These are phyloP conservation scores for Protomyces macrosporus DNA, from an alignment of 1,139 yeast genomes.

Conservation along the genomic window DNA sequence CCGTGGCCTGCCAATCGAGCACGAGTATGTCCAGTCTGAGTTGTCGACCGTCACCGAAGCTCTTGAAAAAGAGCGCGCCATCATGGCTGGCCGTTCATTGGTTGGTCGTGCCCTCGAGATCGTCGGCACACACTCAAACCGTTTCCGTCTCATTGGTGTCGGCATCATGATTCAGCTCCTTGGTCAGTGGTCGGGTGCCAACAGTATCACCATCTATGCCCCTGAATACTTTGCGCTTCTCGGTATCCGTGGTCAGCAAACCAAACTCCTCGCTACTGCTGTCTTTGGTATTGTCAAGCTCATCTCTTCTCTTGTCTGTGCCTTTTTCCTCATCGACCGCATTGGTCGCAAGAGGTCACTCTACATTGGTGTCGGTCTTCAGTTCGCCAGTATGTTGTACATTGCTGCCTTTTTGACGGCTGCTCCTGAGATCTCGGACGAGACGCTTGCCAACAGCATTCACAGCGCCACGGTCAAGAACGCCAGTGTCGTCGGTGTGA, in stretches of 20 bases:
- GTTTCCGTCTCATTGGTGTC: constrained; percentile 46
- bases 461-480: constrained; percentile 7
- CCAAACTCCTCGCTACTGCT: constrained; percentile 50
- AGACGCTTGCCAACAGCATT: not conserved
- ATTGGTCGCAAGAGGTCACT: constrained; percentile 49
- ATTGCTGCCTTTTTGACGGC: constrained; percentile 48
- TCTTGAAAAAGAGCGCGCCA: constrained; percentile 20
- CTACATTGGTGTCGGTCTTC: constrained; percentile 42
- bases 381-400: constrained; percentile 38
- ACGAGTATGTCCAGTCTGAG: constrained; percentile 33
- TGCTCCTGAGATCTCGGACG: constrained; percentile 39
- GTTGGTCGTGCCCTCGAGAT: constrained; percentile 12
- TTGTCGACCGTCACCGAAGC: constrained; percentile 34
- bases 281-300: constrained; percentile 51
- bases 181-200: constrained; percentile 62
- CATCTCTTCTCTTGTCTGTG: constrained; percentile 41
- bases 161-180: constrained; percentile 48
- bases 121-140: constrained; percentile 38
- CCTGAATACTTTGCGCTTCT: constrained; percentile 51
- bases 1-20: constrained; percentile 49
- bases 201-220: constrained; percentile 45
- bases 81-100: constrained; percentile 31
- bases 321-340: constrained; percentile 46
- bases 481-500: constrained; percentile 16
- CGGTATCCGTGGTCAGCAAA: constrained; percentile 44